phyloP scores from a whole-genome alignment of 2,329 filamentous ascomycete genomes.

The Botryotinia calthae region DNA sequence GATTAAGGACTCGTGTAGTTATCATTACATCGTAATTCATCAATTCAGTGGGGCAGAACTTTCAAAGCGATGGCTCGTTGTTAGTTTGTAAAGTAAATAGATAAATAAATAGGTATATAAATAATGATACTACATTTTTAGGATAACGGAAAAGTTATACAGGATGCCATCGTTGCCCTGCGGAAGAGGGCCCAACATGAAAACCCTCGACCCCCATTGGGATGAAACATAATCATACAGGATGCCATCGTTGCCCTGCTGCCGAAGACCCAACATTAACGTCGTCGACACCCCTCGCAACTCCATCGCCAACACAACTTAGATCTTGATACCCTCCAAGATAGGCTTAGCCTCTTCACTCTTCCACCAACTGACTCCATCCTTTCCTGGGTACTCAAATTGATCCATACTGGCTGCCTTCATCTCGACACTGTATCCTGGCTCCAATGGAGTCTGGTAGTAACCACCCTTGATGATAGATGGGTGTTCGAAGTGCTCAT shows the following conservation, averaged over 20 bases:
- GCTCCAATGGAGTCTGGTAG: conserved; percentile 78
- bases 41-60: neutral
- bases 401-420: conserved; percentile 80
- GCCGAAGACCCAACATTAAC: conserved; percentile 34
- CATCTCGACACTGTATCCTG: conserved; percentile 94
- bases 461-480: conserved; percentile 78
- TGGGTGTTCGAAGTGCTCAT: conserved; percentile 89
- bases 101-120: conserved; percentile 10
- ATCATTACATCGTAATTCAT: neutral
- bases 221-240: conserved; percentile 26
- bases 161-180: conserved; percentile 38
- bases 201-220: conserved; percentile 34
- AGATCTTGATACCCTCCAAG: conserved; percentile 39
- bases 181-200: conserved; percentile 36
- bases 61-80: neutral
- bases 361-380: conserved; percentile 80
- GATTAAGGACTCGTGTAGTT: neutral
- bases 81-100: neutral
- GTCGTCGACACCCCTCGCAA: conserved; percentile 26
- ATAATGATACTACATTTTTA: conserved; percentile 15
- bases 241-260: conserved; percentile 38
- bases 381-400: conserved; percentile 69
- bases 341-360: conserved; percentile 51
- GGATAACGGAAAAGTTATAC: conserved; percentile 26
- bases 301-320: conserved; percentile 12